phyloP scores from a whole-genome alignment of 441 rosid species.

The Cnidoscolus chayamansa region DNA sequence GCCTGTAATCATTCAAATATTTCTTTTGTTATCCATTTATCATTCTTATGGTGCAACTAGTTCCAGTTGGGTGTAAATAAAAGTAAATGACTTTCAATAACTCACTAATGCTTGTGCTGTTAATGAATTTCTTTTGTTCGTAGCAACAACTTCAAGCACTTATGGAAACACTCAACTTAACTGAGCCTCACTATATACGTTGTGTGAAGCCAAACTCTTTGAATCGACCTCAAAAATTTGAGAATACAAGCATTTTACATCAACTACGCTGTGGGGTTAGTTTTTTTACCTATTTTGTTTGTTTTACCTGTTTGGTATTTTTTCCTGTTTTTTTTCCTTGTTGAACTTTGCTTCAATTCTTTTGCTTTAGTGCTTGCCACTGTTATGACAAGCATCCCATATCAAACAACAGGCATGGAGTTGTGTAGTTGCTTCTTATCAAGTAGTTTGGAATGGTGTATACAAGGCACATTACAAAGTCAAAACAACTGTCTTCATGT shows the following conservation, averaged over 20 bases:
- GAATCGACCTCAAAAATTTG: conserved; percentile 85
- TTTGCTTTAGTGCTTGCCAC: neutral
- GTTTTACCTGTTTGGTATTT: conserved; percentile 14
- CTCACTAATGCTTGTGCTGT: conserved; percentile 22
- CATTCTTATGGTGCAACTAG: neutral
- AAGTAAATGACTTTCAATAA: conserved; percentile 3
- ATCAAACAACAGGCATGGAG: neutral
- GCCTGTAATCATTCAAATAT: neutral
- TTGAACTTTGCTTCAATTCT: too few relatives aligned
- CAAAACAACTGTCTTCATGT: neutral
- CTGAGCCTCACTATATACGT: conserved; percentile 96
- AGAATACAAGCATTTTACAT: conserved; percentile 77
- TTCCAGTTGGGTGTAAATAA: conserved; percentile 11
- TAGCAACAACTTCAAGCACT: conserved; percentile 99
- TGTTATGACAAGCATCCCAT: conserved; percentile 9
- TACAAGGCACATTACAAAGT: neutral
- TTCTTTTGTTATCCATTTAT: neutral
- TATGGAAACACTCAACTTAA: conserved; percentile 87
- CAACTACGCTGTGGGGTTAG: conserved; percentile 99
- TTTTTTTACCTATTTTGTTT: conserved; percentile 20
- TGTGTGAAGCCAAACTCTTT: conserved; percentile 97
- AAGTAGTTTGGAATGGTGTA: neutral
- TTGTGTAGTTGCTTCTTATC: neutral
- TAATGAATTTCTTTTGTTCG: conserved; percentile 23
- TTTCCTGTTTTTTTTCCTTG: neutral